phyloP scores from a whole-genome alignment of 2,329 filamentous ascomycete species.

The Fusarium papillatum region DNA sequence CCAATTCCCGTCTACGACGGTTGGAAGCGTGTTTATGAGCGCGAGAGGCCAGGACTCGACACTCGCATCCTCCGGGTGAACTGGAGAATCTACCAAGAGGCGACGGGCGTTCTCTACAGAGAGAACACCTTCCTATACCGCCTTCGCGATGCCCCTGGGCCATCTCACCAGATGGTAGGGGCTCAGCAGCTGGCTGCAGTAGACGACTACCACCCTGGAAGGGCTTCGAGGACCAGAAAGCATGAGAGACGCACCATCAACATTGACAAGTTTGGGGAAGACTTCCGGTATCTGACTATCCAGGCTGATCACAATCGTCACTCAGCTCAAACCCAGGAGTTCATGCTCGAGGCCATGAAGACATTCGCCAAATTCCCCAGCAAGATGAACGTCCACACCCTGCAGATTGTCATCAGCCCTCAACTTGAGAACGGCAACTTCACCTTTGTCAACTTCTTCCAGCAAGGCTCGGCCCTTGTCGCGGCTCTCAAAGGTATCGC shows the following conservation, averaged over 20 bases:
- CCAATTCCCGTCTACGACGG: constrained; percentile 50
- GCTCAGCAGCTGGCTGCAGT: constrained; percentile 34
- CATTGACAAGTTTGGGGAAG: constrained; percentile 50
- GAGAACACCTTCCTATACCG: constrained; percentile 62
- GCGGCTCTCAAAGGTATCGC: constrained; percentile 48
- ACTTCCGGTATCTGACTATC: constrained; percentile 58
- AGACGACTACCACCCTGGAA: constrained; percentile 16
- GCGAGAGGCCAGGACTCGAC: constrained; percentile 47
- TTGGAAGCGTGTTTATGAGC: constrained; percentile 51
- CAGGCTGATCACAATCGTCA: constrained; percentile 58
- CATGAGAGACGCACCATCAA: constrained; percentile 46
- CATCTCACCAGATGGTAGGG: constrained; percentile 21
- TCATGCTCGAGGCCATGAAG: constrained; percentile 53
- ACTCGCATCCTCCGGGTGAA: constrained; percentile 54
- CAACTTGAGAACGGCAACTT: constrained; percentile 33
- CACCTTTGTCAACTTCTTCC: constrained; percentile 55
- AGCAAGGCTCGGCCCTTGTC: constrained; percentile 43
- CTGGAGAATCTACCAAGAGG: constrained; percentile 52
- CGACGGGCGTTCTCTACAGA: constrained; percentile 58
- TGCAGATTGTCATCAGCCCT: constrained; percentile 58
- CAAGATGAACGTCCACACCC: constrained; percentile 51
- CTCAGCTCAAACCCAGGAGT: constrained; percentile 34
- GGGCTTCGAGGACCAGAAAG: neutral
- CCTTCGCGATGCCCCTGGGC: constrained; percentile 53
- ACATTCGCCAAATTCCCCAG: constrained; percentile 47